Percentiles rank a stretch among this genome's conserved stretches.
phyloP scores from a whole-genome alignment of 345 rosid species.

The Brassica cretica region DNA sequence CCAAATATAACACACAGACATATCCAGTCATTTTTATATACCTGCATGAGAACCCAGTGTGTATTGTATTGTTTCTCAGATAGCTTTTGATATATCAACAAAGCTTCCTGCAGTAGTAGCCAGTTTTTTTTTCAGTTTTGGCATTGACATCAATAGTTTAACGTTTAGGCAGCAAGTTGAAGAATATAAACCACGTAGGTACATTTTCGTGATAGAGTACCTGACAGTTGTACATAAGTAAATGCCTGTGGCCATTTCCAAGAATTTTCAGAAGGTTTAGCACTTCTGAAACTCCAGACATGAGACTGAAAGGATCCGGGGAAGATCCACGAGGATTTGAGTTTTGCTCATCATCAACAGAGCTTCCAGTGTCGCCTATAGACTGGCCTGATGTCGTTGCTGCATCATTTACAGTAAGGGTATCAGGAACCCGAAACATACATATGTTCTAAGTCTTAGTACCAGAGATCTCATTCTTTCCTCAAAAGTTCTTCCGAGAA shows the following conservation, averaged over 20 bases:
- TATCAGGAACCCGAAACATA: conserved; percentile 6
- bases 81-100: conserved; percentile 62
- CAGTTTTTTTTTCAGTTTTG: conserved; percentile 1
- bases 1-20: background rate
- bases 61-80: conserved; percentile 84
- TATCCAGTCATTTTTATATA: background rate
- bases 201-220: conserved; percentile 41
- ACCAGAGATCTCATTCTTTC: background rate
- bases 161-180: background rate
- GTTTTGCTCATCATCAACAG: conserved; percentile 32
- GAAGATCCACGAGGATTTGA: conserved; percentile 38
- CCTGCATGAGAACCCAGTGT: conserved; percentile 52
- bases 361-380: conserved; percentile 34
- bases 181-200: conserved; percentile 14
- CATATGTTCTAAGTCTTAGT: conserved; percentile 20
- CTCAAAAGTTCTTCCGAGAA: background rate
- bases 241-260: conserved; percentile 81
- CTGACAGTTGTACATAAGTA: conserved; percentile 73
- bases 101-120: conserved; percentile 65
- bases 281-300: conserved; percentile 63
- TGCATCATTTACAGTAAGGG: conserved; percentile 23
- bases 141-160: background rate
- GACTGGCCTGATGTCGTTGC: conserved; percentile 34
- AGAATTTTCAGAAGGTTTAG: conserved; percentile 67
- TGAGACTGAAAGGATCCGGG: conserved; percentile 39